These are phyloP conservation scores for Malassezia slooffiae DNA, from an alignment of 1,284 basidiomycete genomes.

Conservation along the genomic window DNA sequence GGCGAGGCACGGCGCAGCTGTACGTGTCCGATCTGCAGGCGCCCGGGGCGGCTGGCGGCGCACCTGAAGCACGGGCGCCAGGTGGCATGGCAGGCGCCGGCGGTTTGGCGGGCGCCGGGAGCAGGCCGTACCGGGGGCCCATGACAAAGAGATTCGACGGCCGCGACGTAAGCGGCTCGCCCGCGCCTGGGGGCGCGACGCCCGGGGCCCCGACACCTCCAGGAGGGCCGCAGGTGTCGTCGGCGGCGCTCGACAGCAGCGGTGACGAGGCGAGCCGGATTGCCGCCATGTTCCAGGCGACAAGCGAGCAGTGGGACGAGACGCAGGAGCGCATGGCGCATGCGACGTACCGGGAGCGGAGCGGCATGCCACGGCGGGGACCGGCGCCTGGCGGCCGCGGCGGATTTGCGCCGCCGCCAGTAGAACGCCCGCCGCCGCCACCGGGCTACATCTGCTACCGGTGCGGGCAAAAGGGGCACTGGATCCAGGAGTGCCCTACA, in stretches of 20 bases:
- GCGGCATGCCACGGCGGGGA: constrained; percentile 30
- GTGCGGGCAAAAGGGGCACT: constrained; percentile 87
- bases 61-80: constrained; percentile 15
- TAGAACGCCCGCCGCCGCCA: constrained; percentile 30
- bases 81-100: constrained; percentile 14
- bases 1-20: constrained; percentile 81
- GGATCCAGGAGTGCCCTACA: constrained; percentile 98
- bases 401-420: constrained; percentile 9
- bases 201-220: neutral
- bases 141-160: constrained; percentile 85
- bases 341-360: constrained; percentile 38
- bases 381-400: constrained; percentile 45
- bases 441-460: constrained; percentile 97
- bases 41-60: constrained; percentile 11
- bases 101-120: neutral
- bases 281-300: constrained; percentile 87
- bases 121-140: constrained; percentile 24
- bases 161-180: constrained; percentile 53
- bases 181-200: constrained; percentile 1
- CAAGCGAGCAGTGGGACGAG: constrained; percentile 85
- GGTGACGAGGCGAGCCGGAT: constrained; percentile 50
- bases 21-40: constrained; percentile 56
- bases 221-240: neutral
- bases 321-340: constrained; percentile 93
- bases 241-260: constrained; percentile 1